Evolutionary conservation across 495 filamentous ascomycete species (phyloP).

Genomic region (Pseudomonodictys pantanalensis): DNA sequence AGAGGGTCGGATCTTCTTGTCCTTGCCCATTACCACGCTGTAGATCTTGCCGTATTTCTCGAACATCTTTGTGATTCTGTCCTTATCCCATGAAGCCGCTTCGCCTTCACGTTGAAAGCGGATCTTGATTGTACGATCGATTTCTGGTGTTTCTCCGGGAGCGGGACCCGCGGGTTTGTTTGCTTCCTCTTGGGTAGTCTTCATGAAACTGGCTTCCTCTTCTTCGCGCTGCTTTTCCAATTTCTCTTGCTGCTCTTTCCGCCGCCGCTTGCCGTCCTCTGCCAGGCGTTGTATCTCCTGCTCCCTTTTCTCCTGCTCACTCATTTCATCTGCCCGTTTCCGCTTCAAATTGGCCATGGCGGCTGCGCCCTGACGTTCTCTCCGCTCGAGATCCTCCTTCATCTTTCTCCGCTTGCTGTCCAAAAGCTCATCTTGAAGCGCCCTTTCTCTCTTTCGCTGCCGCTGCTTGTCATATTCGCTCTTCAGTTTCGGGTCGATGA

Average conservation of each 20-base stretch:
- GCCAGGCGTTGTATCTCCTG: conserved; percentile 60
- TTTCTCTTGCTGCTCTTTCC: conserved; percentile 41
- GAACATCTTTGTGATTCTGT: conserved; percentile 49
- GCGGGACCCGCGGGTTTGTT: conserved; percentile 30
- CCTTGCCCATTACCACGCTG: conserved; percentile 52
- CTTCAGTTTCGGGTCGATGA: conserved; percentile 59
- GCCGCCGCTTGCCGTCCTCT: conserved; percentile 55
- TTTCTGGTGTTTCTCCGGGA: conserved; percentile 45
- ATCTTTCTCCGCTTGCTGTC: conserved; percentile 66
- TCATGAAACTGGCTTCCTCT: conserved; percentile 49
- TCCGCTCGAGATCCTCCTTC: conserved; percentile 70
- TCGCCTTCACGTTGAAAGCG: conserved; percentile 55
- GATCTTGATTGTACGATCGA: conserved; percentile 60
- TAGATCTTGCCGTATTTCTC: conserved; percentile 56
- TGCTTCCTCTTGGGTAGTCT: conserved; percentile 29
- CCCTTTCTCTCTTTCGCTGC: conserved; percentile 57
- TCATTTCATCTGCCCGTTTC: conserved; percentile 48
- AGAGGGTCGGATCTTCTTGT: conserved; percentile 53
- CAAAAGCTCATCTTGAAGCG: conserved; percentile 63
- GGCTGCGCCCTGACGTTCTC: conserved; percentile 52
- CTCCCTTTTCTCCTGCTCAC: conserved; percentile 57
- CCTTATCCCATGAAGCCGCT: conserved; percentile 46
- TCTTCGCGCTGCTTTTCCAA: conserved; percentile 47
- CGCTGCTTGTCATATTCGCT: conserved; percentile 69
- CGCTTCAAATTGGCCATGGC: conserved; percentile 43